Evolutionary conservation across 1,139 yeast species (phyloP), one percentile per base, ranked within the genome.

Genomic region (Candida neerlandica): DNA sequence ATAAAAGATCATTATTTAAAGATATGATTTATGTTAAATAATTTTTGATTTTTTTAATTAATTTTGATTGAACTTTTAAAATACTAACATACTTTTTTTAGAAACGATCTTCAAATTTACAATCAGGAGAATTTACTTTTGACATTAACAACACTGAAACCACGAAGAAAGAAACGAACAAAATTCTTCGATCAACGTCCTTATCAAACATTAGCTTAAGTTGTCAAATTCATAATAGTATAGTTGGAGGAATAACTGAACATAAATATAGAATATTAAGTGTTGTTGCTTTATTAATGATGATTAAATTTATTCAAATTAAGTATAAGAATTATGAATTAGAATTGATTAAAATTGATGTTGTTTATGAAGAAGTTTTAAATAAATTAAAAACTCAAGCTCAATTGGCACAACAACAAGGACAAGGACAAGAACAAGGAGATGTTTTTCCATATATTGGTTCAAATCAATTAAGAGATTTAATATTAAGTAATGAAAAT

Each of bases 391-490:
- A 72, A 60, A 58, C 58, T 32, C 81, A 79, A 55, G 69, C 70
- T 29, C 57, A 55, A 41, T 44, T 66, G 46, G 61, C 69, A 9
- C 52, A 51, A 59, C 58, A 54, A n/a, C n/a, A n/a, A n/a, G n/a
- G n/a, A n/a, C n/a, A n/a, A n/a, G n/a, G n/a, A n/a, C n/a, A n/a
- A 52, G 67, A 46, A 4, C 26, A 33, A 14, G 62, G 63, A 16
- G 58, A 63, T 26, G 62, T 62, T 12, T 57, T 71, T 42, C 54
- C 82, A 19, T 87, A 78, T 60, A 71, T 90, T 50, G 90, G 94
- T 16, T 78, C 89, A 14, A 85, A 86, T 42, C 96, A 89, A 59
- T 74, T 91, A 38, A 78, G 97, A 48, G 96, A 90, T 64, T 77
- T 82, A 53, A 76, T 88, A 42, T 70, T 89, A 37, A 64, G 74